These are phyloP conservation scores for Colletotrichum sp. DNA, from an alignment of 2,329 filamentous ascomycete species.

Conservation along the genomic window DNA sequence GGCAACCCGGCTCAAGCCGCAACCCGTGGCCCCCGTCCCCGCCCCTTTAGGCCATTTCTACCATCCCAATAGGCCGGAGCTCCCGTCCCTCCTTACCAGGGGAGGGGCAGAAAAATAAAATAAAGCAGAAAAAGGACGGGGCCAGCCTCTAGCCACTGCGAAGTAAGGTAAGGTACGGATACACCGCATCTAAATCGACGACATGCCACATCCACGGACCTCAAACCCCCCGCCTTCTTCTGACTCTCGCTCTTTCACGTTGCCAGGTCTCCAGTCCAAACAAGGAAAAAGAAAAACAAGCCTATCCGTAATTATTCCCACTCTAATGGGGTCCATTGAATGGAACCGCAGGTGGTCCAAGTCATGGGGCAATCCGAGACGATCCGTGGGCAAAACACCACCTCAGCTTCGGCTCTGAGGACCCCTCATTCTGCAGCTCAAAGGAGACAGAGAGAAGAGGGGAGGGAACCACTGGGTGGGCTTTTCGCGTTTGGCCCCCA, in stretches of 20 bases:
- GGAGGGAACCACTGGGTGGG: background rate
- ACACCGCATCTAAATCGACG: conserved; percentile 1
- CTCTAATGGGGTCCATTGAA: background rate
- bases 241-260: background rate
- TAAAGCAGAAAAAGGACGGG: background rate
- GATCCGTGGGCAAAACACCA: background rate
- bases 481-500: background rate
- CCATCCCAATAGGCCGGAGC: background rate
- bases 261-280: background rate
- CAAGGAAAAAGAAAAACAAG: background rate
- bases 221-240: background rate
- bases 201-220: background rate
- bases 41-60: background rate
- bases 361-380: background rate
- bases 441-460: background rate
- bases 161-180: background rate
- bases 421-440: background rate
- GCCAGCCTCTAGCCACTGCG: background rate
- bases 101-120: background rate
- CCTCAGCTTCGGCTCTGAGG: background rate
- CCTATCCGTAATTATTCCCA: background rate
- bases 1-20: conserved; percentile 17
- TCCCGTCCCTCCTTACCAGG: background rate
- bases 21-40: conserved; percentile 1
- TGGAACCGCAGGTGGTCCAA: background rate